A percentile compares a stretch with the other conserved stretches of the same genome.
phyloP scores from a whole-genome alignment of 1,284 basidiomycete genomes.

The Naganishia sp. region DNA sequence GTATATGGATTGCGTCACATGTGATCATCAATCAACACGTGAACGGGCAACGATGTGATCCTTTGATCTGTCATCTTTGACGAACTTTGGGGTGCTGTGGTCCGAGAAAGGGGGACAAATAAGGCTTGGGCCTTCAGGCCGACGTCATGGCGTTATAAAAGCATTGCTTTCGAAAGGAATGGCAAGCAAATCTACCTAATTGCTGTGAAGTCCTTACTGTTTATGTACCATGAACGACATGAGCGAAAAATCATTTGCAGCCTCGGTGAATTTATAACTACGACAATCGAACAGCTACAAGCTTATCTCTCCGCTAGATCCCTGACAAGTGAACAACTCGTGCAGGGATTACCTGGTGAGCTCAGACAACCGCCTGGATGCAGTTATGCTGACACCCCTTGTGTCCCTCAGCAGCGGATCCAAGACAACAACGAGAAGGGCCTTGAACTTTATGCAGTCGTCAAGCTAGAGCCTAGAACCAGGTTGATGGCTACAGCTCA shows the following conservation, averaged over 20 bases:
- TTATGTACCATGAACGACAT: neutral
- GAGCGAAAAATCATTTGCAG: neutral
- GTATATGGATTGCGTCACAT: neutral
- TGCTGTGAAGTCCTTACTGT: neutral
- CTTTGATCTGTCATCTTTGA: too few relatives aligned
- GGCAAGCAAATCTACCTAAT: neutral
- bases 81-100: too few relatives aligned
- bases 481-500: slow-evolving; percentile 4
- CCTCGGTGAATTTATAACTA: slow-evolving; percentile 20
- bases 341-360: slow-evolving; percentile 37
- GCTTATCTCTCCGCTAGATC: slow-evolving; percentile 35
- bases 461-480: neutral
- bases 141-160: neutral
- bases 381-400: neutral
- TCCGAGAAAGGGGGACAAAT: too few relatives aligned
- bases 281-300: slow-evolving; percentile 36
- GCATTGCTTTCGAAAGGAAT: neutral
- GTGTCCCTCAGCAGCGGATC: slow-evolving; percentile 3
- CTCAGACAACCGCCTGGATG: neutral
- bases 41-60: too few relatives aligned
- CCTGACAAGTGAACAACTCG: slow-evolving; percentile 37
- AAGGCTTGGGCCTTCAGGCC: neutral
- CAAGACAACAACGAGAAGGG: slow-evolving; percentile 12
- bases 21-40: too few relatives aligned
- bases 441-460: slow-evolving; percentile 1